A percentile compares a stretch with the other conserved stretches of the same genome.
Evolutionary conservation across 1,284 basidiomycete genomes (phyloP).

Genomic region (Psilocybe mexicana): DNA sequence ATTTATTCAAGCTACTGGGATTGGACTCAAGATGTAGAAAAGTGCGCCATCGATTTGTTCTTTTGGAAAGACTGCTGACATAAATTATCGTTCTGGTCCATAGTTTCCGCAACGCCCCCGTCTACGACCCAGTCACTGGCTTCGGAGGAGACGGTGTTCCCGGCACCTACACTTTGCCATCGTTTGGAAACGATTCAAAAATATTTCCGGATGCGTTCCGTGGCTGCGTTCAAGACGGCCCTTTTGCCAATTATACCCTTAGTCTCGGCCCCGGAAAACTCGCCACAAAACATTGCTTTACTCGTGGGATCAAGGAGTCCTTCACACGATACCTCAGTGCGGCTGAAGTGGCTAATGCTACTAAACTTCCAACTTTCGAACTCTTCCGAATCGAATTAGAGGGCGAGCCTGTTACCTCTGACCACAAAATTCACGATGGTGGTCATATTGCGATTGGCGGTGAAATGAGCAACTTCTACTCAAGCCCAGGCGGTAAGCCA

Average conservation of each 20-base stretch:
- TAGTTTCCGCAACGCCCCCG: slow-evolving; percentile 30
- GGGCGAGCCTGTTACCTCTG: slow-evolving; percentile 26
- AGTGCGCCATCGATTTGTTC: slow-evolving; percentile 1
- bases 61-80: neutral
- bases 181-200: slow-evolving; percentile 13
- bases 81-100: neutral
- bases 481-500: slow-evolving; percentile 21
- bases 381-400: slow-evolving; percentile 37
- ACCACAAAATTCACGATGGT: slow-evolving; percentile 31
- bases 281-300: slow-evolving; percentile 33
- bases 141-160: slow-evolving; percentile 36
- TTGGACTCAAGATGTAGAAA: slow-evolving; percentile 36
- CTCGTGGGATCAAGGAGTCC: slow-evolving; percentile 30
- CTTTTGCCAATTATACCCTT: slow-evolving; percentile 33
- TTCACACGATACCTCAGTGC: slow-evolving; percentile 24
- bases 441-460: slow-evolving; percentile 37
- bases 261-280: slow-evolving; percentile 35
- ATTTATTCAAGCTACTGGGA: slow-evolving; percentile 39
- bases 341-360: slow-evolving; percentile 25
- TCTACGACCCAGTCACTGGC: slow-evolving; percentile 36
- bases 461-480: slow-evolving; percentile 36
- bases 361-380: slow-evolving; percentile 31
- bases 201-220: slow-evolving; percentile 19
- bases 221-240: slow-evolving; percentile 35
- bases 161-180: slow-evolving; percentile 26